Evolutionary conservation across 345 rosid genomes (phyloP).

Genomic region (Moricandia moricandioides): DNA sequence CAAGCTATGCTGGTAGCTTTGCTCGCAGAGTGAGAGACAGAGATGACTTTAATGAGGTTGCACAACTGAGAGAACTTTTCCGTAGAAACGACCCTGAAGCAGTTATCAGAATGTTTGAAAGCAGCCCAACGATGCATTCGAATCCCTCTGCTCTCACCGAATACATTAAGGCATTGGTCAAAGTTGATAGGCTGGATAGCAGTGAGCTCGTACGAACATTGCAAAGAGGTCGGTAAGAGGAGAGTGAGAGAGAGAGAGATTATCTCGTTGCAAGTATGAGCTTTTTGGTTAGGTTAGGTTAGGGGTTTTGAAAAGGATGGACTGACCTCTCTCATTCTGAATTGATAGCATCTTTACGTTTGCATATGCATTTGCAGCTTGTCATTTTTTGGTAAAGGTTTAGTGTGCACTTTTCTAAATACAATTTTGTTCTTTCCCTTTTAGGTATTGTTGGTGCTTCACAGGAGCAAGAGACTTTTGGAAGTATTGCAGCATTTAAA

Average conservation of each 20-base stretch:
- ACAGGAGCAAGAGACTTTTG: constrained; percentile 55
- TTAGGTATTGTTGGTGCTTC: constrained; percentile 52
- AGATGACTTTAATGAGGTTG: constrained; percentile 65
- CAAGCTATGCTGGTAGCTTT: constrained; percentile 73
- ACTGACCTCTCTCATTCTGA: too few species aligned
- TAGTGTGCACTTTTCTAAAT: too few species aligned
- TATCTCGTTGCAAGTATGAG: not conserved
- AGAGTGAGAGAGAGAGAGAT: not conserved
- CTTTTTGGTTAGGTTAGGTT: not conserved
- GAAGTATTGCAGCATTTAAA: constrained; percentile 61
- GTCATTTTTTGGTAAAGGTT: too few species aligned
- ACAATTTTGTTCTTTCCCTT: too few species aligned
- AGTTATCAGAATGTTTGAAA: constrained; percentile 77
- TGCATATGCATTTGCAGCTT: too few species aligned
- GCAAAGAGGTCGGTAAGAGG: constrained; percentile 62
- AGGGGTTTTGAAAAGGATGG: too few species aligned
- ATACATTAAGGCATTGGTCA: constrained; percentile 86
- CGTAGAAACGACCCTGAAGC: constrained; percentile 85
- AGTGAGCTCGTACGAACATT: constrained; percentile 75
- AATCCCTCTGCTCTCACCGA: constrained; percentile 76
- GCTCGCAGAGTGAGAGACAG: constrained; percentile 74
- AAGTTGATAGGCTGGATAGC: constrained; percentile 80
- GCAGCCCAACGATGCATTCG: constrained; percentile 66
- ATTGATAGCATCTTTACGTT: too few species aligned
- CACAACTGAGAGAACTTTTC: constrained; percentile 69